These are phyloP conservation scores for Sisymbrium irio DNA, from an alignment of 345 rosid genomes.

Conservation along the genomic window DNA sequence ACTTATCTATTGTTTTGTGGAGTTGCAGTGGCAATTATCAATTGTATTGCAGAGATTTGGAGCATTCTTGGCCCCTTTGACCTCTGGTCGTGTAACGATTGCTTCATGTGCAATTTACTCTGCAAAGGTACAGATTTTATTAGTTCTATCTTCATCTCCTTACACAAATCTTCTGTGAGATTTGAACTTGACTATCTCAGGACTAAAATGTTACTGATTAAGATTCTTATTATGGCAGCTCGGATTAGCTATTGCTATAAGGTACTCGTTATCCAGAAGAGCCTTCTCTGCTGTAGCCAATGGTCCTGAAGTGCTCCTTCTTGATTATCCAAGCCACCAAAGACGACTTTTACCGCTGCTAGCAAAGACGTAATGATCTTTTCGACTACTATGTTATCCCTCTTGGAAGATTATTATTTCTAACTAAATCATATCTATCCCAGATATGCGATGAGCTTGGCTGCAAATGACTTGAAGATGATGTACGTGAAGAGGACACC, in stretches of 20 bases:
- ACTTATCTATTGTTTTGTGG: not conserved
- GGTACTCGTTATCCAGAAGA: slow-evolving; percentile 78
- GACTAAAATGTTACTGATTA: not conserved
- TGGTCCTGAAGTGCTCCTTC: slow-evolving; percentile 81
- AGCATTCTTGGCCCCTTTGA: slow-evolving; percentile 93
- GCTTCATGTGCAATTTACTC: slow-evolving; percentile 58
- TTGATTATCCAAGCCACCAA: slow-evolving; percentile 95
- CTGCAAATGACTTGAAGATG: slow-evolving; percentile 75
- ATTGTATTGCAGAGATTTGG: slow-evolving; percentile 73
- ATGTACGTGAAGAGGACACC: slow-evolving; percentile 74
- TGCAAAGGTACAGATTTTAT: slow-evolving; percentile 55
- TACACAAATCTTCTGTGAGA: not conserved
- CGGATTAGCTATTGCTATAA: slow-evolving; percentile 71
- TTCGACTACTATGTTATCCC: not conserved
- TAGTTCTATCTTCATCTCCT: not conserved
- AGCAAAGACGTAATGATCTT: slow-evolving; percentile 72
- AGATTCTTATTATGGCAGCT: slow-evolving; percentile 47
- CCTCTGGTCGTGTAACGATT: slow-evolving; percentile 81
- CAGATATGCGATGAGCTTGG: slow-evolving; percentile 83
- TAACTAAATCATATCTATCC: slow-evolving; percentile 6
- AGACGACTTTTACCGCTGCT: slow-evolving; percentile 87
- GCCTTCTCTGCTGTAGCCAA: slow-evolving; percentile 68
- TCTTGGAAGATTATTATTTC: not conserved
- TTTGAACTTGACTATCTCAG: too few relatives aligned
- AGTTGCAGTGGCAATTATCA: not conserved